Conservation (phyloP, 1,284 basidiomycete genomes). For the Heterobasidion occidentale region DNA sequence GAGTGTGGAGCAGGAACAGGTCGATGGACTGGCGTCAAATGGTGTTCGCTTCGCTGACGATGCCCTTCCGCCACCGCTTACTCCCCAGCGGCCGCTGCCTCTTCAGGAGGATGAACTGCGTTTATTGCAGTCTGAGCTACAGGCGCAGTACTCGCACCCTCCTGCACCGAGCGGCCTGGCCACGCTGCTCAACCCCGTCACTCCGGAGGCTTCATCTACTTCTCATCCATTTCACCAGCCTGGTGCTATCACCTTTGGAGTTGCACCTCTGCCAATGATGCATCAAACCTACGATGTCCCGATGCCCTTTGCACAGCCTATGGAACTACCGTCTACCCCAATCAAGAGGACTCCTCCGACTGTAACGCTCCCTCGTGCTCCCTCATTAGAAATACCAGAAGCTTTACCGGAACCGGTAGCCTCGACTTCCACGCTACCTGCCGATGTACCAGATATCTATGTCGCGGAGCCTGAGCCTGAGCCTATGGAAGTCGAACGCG, state of each 20-base stretch:
- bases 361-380: too few species aligned
- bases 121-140: neutral
- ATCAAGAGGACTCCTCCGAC: too few species aligned
- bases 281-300: too few species aligned
- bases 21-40: neutral
- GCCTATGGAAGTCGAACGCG: slow-evolving; percentile 45
- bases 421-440: neutral
- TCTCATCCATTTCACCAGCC: neutral
- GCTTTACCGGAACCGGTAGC: too few species aligned
- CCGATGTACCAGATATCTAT: neutral
- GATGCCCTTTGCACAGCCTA: too few species aligned
- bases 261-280: neutral
- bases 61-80: slow-evolving; percentile 2
- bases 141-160: neutral
- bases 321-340: too few species aligned
- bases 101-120: neutral
- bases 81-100: neutral
- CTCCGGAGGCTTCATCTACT: neutral
- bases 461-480: slow-evolving; percentile 15
- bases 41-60: slow-evolving; percentile 8
- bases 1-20: slow-evolving; percentile 28
- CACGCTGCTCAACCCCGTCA: neutral
- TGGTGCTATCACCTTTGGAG: neutral
- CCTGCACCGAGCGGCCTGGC: neutral
- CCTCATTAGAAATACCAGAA: too few species aligned